Evolutionary conservation across 2,329 filamentous ascomycete genomes (phyloP), one percentile per base, ranked within the genome.

Genomic region (Phoma sp.): DNA sequence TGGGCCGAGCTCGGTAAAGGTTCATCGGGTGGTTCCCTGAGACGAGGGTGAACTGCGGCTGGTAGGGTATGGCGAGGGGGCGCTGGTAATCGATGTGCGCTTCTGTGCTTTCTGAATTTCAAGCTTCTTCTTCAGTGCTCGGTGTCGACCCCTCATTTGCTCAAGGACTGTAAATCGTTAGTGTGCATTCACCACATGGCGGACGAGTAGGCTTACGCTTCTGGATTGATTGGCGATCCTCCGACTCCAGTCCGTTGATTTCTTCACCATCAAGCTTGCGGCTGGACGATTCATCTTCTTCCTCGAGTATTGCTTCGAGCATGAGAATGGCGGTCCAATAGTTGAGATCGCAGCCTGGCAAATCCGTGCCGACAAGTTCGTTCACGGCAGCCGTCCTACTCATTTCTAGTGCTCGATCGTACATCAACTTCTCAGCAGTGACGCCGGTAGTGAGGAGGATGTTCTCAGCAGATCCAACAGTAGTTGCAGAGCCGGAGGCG

Each of bases 391-490:
- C 94, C 4, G 91, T 87, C 47, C 92, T 87, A 73, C 92, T 97
- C 95, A 99, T 98, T 74, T 99, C 95, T 21, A 98, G 80, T 0
- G 95, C 95, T 41, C 95, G 90, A 66, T 99, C 95, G 72, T 97
- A 99, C 92, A 99, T 97, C 40, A 99, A 81, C 77, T 93, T 96
- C 78, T 98, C 95, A 0, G 95, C 95, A 21, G 92, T 97, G 51
- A 97, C 88, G 1, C 94, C 95, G 2, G 91, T 87, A 13, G 91
- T 96, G 24, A 99, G 83, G 43, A 90, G 85, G 24, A 97, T 92
- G 47, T 91, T 89, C 57, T 95, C 91, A 2, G 86, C 84, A 15
- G 88, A 88, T n/a, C 83, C 84, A 51, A 87, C 79, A 3, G 81
- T 81, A 13, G 83, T 82, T 1, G 82, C 82, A 3, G 84, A 82